Conservation (phyloP, 2,329 filamentous ascomycete species). For the Colletotrichum horii region DNA sequence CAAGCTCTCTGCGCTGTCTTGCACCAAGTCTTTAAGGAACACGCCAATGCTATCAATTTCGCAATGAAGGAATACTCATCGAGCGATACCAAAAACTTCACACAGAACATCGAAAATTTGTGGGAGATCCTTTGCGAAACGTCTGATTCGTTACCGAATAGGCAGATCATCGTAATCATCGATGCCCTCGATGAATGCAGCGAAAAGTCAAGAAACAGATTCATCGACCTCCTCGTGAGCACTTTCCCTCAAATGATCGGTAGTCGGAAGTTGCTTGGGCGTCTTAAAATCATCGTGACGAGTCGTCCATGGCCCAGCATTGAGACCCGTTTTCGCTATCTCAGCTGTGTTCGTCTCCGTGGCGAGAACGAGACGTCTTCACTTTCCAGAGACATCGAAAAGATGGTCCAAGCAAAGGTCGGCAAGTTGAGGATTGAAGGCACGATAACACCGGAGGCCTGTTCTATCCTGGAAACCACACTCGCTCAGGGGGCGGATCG, state of each 20-base stretch:
- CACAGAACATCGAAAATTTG: background rate
- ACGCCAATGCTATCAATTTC: background rate
- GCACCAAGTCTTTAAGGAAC: background rate
- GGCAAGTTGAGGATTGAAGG: background rate
- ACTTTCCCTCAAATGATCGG: background rate
- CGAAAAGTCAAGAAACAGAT: background rate
- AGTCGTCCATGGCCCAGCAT: constrained; percentile 11
- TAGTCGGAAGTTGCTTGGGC: background rate
- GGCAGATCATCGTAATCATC: background rate
- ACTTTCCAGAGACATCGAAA: background rate
- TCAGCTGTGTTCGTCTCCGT: background rate
- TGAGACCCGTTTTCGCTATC: background rate
- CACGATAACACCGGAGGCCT: background rate
- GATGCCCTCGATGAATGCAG: constrained; percentile 17
- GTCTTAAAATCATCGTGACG: background rate
- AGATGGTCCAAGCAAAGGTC: background rate
- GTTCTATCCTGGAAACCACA: background rate
- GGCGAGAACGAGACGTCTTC: constrained; percentile 5
- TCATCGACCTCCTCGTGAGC: background rate
- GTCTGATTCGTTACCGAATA: fast-evolving
- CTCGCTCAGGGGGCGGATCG: background rate
- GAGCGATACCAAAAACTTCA: background rate
- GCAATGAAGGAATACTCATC: background rate
- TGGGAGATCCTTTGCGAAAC: background rate
- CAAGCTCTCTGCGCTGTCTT: background rate